Percentiles rank a stretch among this genome's conserved stretches.
Conservation (phyloP, 2,329 filamentous ascomycete genomes). For the Colletotrichum sp. region DNA sequence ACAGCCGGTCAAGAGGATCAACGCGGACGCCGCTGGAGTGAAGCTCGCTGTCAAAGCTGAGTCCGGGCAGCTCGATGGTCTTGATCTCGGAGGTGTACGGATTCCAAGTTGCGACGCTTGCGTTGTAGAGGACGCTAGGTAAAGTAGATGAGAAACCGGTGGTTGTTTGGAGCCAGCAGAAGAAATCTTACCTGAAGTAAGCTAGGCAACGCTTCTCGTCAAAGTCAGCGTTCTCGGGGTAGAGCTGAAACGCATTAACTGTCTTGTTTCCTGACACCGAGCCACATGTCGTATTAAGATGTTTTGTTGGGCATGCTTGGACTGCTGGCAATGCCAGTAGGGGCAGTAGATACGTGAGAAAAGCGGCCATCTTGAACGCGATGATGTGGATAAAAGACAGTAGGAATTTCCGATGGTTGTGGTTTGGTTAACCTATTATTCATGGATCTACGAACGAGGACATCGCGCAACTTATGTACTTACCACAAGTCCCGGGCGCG, state of each 20-base stretch:
- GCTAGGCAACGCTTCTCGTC: slow-evolving; percentile 23
- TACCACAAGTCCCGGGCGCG: neutral
- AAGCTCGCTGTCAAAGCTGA: slow-evolving; percentile 31
- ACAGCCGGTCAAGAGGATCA: slow-evolving; percentile 36
- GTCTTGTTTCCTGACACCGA: slow-evolving; percentile 2
- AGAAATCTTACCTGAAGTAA: slow-evolving; percentile 22
- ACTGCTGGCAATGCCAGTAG: slow-evolving; percentile 3
- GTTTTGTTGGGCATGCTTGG: slow-evolving; percentile 1
- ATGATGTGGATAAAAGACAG: neutral
- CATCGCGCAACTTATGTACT: neutral
- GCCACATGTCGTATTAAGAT: neutral
- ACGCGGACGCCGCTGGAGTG: slow-evolving; percentile 41
- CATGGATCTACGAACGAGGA: neutral
- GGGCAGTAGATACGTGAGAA: neutral
- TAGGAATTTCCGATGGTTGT: rapidly evolving
- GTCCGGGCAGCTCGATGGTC: slow-evolving; percentile 29
- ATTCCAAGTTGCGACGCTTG: slow-evolving; percentile 36
- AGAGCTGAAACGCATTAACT: slow-evolving; percentile 17
- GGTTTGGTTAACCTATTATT: rapidly evolving
- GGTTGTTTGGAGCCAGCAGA: neutral
- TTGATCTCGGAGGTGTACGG: slow-evolving; percentile 30
- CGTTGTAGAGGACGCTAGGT: slow-evolving; percentile 33
- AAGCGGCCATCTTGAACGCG: neutral
- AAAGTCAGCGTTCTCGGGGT: slow-evolving; percentile 27
- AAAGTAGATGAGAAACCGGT: neutral